Base-by-base conservation (phyloP, 1,139 yeast species). In the Candida glucosophila region DNA sequence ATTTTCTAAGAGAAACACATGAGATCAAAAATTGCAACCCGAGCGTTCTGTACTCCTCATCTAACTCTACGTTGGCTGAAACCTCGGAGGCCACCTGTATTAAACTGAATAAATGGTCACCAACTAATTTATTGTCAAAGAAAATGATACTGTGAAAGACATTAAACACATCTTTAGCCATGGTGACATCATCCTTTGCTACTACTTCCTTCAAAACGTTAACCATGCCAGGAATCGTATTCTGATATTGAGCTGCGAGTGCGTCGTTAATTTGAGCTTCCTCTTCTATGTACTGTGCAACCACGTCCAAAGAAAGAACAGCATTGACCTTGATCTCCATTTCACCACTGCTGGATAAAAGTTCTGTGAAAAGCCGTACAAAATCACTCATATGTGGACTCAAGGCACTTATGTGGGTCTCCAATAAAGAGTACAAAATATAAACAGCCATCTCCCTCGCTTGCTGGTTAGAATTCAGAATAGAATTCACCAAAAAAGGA, bases 21-120 rank as follows among this genome's bases (percentile, higher is more conserved):
- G 92, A 74, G 35, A 81, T 78, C 39, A 90, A 70, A 49, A 86
- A 86, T 48, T 81, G 90, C 43, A 92, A 67, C 25, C 95, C 92
- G 46, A 78, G 82, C 33, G 71, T 70, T 58, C 97, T 76, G 52
- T 71, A 69, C 44, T 86, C 96, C 40, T 80, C 86, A 36, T 83
- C 94, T 31, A 81, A 55, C 25, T 66, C 66, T 19, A 66, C 58
- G 54, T 81, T 77, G 32, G 74, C 54, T 19, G 94, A 74, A 40
- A 88, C 73, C 52, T 83, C 85, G 39, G 79, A 60, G 67, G 86
- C 73, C 44, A 85, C 69, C 40, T 75, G 73, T 36, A 86, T 61
- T 43, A 90, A 69, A 32, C 67, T 75, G 28, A 76, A 59, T 41
- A 90, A 65, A 39, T 76, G 70, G 47, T 82, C 82, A 44, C 95